Evolutionary conservation across 306 rosid genomes (phyloP), one percentile per base, ranked within the genome.

Genomic region (Potentilla sterilis): DNA sequence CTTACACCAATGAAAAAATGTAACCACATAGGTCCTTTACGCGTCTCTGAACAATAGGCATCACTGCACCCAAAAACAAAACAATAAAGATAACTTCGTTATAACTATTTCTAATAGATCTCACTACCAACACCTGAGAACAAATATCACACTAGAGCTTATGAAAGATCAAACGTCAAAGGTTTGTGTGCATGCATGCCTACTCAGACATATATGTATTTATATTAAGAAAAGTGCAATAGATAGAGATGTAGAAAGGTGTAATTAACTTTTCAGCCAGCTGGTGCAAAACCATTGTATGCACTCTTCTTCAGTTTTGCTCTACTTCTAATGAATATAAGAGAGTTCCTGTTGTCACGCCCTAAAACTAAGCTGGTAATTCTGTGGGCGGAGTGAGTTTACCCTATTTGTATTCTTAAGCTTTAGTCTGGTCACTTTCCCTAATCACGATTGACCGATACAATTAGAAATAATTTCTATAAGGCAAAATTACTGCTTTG

Each of bases 1-100:
- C 97, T 88, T 89, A 93, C 97, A 37, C 97, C 98, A 74, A 91
- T 47, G 68, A 93, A 87, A 83, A 91, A 93, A 85, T 93, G 98
- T 82, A 93, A 63, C 97, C 96, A 93, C 96, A 93, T 93, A 7
- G 97, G 96, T 69, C 98, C 98, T 83, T 93, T 41, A 89, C 80
- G 55, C 49, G 66, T 75, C 87, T 87, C 74, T 67, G 87, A 63
- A 93, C 91, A 70, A 81, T 71, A 44, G 98, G 98, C 97, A 93
- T 91, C 82, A 93, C 98, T 91, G 91, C 86, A 89, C 14, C 43
- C 69, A 34, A 54, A 80, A 67, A 72, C 18, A 67, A 47, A 28
- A 79, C 24, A 69, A 80, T 40, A 44, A 68, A 76, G n/a, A 10
- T 9, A 48, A 73, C 42, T 24, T 16, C 9, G 34, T n/a, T n/a